Conservation (phyloP, 75 land plant species). For the Chamaecyparis obtusa region DNA sequence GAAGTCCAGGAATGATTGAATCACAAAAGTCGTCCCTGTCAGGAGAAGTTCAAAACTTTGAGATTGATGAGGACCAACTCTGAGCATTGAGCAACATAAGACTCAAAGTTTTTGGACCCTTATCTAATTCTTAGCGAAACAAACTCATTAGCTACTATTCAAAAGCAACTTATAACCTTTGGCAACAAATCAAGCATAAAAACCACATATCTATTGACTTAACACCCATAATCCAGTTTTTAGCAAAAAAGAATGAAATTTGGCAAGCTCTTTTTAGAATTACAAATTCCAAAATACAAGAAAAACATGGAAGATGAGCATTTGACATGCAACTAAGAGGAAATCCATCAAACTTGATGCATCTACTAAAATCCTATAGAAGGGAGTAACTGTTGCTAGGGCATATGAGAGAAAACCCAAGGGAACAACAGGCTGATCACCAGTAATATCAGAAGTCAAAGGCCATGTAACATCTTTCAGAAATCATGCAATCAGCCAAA, state of each 20-base stretch:
- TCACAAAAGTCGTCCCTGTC: slow-evolving; percentile 6
- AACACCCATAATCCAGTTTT: not conserved
- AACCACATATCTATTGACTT: not conserved
- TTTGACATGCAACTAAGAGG: not conserved
- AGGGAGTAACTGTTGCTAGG: not conserved
- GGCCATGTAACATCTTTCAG: not conserved
- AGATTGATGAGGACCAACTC: not conserved
- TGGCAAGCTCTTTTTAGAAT: too few relatives aligned
- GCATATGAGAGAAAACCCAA: not conserved
- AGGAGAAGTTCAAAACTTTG: not conserved
- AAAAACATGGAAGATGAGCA: not conserved
- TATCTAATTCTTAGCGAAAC: not conserved
- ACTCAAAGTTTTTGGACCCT: not conserved
- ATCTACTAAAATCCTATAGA: not conserved
- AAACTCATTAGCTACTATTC: not conserved
- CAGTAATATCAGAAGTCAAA: not conserved
- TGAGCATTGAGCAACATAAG: not conserved
- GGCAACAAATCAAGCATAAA: not conserved
- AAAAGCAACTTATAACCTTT: not conserved
- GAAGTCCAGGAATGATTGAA: slow-evolving; percentile 28
- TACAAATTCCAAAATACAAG: too few relatives aligned
- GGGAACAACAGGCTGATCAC: not conserved
- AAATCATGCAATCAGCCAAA: not conserved
- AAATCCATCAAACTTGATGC: not conserved
- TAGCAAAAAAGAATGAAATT: too few relatives aligned